A percentile compares a stretch with the other conserved stretches of the same genome.
phyloP scores from a whole-genome alignment of 1,284 basidiomycete genomes.

The Rhodotorula sp. region DNA sequence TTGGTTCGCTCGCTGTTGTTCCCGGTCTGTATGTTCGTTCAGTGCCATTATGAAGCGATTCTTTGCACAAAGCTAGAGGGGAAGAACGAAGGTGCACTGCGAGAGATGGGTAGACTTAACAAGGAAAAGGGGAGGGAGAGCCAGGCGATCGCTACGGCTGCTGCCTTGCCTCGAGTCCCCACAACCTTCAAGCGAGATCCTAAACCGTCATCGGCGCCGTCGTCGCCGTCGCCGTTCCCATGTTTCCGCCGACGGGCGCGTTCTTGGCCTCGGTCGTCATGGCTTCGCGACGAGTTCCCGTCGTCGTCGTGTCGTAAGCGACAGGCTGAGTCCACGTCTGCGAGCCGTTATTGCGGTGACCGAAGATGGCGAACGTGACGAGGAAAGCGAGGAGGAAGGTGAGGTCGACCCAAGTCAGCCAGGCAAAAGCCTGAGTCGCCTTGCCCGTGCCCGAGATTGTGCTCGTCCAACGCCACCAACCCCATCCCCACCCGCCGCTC shows the following conservation, averaged over 20 bases:
- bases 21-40: background rate
- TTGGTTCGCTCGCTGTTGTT: background rate
- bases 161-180: no score
- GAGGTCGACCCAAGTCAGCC: slow-evolving; percentile 27
- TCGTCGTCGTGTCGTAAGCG: background rate
- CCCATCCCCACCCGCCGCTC: slow-evolving; percentile 5
- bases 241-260: background rate
- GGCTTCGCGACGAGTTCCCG: background rate
- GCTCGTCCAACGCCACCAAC: background rate
- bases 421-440: slow-evolving; percentile 27
- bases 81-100: background rate
- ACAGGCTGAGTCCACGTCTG: slow-evolving; percentile 4
- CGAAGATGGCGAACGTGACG: slow-evolving; percentile 2
- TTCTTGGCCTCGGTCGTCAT: background rate
- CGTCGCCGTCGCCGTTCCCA: background rate
- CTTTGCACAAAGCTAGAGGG: background rate
- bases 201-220: background rate
- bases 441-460: slow-evolving; percentile 11
- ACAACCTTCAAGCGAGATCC: no score
- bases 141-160: background rate
- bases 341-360: background rate
- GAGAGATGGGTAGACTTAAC: background rate
- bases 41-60: background rate
- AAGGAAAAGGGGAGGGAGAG: background rate
- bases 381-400: slow-evolving; percentile 21